phyloP scores from a whole-genome alignment of 208 protist genomes.

The Leishmania arabica region DNA sequence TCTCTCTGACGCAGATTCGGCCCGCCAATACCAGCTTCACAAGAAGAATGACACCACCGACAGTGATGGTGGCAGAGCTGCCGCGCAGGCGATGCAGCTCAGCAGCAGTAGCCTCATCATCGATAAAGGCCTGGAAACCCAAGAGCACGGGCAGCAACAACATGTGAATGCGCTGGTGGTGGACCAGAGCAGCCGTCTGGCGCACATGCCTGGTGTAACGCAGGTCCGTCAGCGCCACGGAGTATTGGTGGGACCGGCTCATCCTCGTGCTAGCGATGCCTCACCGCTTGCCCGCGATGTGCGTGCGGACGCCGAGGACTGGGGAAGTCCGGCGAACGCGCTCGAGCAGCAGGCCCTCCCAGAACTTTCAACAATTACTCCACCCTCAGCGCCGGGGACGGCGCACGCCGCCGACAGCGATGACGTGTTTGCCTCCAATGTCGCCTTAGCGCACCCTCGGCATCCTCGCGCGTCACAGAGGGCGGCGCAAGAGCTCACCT shows the following conservation, averaged over 20 bases:
- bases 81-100: not conserved
- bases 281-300: not conserved
- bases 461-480: not conserved
- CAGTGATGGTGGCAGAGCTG: not conserved
- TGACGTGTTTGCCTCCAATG: constrained; percentile 15
- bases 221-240: constrained; percentile 25
- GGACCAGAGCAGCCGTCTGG: not conserved
- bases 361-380: not conserved
- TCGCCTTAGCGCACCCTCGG: not conserved
- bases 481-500: not conserved
- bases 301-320: not conserved
- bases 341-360: not conserved
- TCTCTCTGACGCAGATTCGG: not conserved
- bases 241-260: not conserved
- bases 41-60: constrained; percentile 25
- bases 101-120: not conserved
- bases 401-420: not conserved
- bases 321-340: not conserved
- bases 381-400: not conserved
- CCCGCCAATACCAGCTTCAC: constrained; percentile 16
- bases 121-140: not conserved
- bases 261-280: not conserved
- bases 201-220: constrained; percentile 3
- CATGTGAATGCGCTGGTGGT: not conserved
- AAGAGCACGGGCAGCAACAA: not conserved